These are phyloP conservation scores for Leccinum solheimii DNA, from an alignment of 1,284 basidiomycete genomes.

Conservation along the genomic window DNA sequence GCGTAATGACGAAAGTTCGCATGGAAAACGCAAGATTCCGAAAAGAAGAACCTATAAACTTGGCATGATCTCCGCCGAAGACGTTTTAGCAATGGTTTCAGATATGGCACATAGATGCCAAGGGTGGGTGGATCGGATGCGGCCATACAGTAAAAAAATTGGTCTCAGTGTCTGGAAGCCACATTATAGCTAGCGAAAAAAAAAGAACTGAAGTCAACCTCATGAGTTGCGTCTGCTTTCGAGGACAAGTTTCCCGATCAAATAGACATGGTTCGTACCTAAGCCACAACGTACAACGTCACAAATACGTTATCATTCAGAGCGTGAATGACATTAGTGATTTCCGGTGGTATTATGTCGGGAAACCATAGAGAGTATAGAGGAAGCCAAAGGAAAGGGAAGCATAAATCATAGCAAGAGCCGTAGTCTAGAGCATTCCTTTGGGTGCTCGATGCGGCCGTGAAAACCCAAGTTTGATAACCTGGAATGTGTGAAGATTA, in stretches of 20 bases:
- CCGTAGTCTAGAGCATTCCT: no score
- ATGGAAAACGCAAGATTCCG: not conserved
- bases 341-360: not conserved
- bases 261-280: constrained; percentile 14
- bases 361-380: no score
- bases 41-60: no score
- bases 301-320: not conserved
- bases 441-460: not conserved
- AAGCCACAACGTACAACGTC: not conserved
- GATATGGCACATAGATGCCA: constrained; percentile 13
- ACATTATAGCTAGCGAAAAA: not conserved
- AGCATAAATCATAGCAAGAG: not conserved
- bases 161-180: no score
- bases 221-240: not conserved
- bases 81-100: not conserved
- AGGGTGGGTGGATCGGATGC: not conserved
- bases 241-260: not conserved
- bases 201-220: not conserved
- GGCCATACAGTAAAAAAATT: not conserved
- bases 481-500: constrained; percentile 1
- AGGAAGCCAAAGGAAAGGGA: not conserved
- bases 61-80: constrained; percentile 1
- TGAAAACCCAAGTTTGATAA: not conserved
- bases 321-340: not conserved
- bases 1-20: not conserved